Base-by-base conservation (phyloP, 139 green algal genomes). In the Closterium sp. region DNA sequence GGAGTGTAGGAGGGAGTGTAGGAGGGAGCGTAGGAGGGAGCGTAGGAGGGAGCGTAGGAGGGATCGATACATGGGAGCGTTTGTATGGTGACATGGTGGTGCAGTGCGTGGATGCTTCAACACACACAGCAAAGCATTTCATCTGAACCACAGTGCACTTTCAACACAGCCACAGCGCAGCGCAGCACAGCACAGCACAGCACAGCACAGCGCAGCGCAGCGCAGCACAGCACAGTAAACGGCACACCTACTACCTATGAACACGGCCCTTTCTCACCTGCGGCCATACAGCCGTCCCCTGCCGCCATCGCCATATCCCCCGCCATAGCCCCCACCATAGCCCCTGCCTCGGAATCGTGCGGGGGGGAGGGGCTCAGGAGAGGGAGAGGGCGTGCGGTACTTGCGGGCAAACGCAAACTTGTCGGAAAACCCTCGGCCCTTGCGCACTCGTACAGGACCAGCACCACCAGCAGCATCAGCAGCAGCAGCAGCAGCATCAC, bases 331-430 rank as follows among this genome's bases (percentile, higher is more conserved):
- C 1, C 43, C 43, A 5, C 43, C 43, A 69, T 69, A 69, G 43
- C 43, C 43, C 43, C 43, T 69, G 43, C 43, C 43, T 69, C 43
- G 21, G 43, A 69, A 69, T 9, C 43, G 21, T 69, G 43, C 43
- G 23, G 43, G 43, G 0, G 43, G 43, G 10, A 69, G 43, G 12
- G 10, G 43, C 43, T 69, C 43, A 69, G 43, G 43, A 28, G 43
- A 69, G 43, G 89, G 89, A 28, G 89, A 87, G 3, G 89, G 89
- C 9, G 89, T 91, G 10, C 89, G 23, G 69, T 91, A 91, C 25
- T 69, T 38, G 21, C 89, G 33, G 3, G 38, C 89, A 91, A 88
- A 91, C 4, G 89, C 89, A 31, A 89, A 91, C 38, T 91, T 66
- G 1, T 91, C 31, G 0, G 43, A 89, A 30, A 91, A 91, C 55